Base-by-base conservation (phyloP, 176 grass and related monocot genomes). In the Aegilops tauschii region DNA sequence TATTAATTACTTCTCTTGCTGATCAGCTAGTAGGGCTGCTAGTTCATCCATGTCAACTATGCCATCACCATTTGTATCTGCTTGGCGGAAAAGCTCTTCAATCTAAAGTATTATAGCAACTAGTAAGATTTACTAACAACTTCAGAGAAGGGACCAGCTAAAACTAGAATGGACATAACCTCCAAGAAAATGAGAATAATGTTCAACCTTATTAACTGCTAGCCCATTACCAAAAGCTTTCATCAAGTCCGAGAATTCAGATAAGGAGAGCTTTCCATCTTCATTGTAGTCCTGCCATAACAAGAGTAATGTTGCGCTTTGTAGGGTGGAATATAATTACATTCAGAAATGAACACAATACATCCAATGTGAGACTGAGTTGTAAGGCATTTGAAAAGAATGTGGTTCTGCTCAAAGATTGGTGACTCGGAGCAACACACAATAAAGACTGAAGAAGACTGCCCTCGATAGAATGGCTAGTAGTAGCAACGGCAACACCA, bases 21-120 rank as follows among this genome's bases (percentile, higher is more conserved):
- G 94, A 92, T 91, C 72, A 72, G 93, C 88, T 27, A 99, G 73
- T 29, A 99, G 85, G 67, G 83, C 84, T 49, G 97, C 85, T 77
- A 99, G 85, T 79, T 99, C 97, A 88, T 96, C 92, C 83, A 99
- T 94, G 84, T 96, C 97, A 89, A 99, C 97, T 83, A 94, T 92
- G 80, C 83, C 92, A 93, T 99, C 94, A 31, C 83, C 83, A 88
- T 99, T 99, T 85, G 82, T 94, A 90, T 99, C 97, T 27, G 92
- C 97, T 88, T 79, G 87, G 64, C 81, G 87, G 73, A 99, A 99
- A 56, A 99, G 88, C 44, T 94, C 97, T 92, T 99, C 92, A 69
- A 89, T 91, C 97, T 99, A 71, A 40, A 49, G 30, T 69, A 77
- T 30, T 61, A 80, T 23, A 75, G 54, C 82, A 88, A 72, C 44